Evolutionary conservation across 1,284 basidiomycete genomes (phyloP), one percentile per base, ranked within the genome.

Genomic region (Cerrena zonata): DNA sequence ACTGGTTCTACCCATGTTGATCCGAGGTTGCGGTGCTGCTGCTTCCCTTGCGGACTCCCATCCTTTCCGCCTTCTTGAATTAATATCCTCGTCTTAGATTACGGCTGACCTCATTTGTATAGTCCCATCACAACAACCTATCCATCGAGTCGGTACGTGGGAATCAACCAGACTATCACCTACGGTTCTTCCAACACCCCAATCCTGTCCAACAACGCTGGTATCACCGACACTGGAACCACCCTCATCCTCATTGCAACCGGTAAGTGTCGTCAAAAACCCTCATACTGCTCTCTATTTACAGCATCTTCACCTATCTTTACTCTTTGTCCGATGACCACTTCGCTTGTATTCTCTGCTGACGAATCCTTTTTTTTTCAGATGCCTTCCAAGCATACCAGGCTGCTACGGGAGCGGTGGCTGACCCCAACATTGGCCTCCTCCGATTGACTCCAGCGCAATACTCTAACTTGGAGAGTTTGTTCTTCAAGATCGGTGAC

Each of bases 221-320:
- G 64, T 11, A 66, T 66, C 48, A 50, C 59, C 11, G 62, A 64
- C 34, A 64, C 62, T 2, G 62, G 62, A 5, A 64, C 61, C 2
- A 64, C 67, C 1, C 63, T 75, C 26, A 50, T 74, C 10, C 58
- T 68, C 24, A 51, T 75, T 13, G 62, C 71, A 4, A 60, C 65
- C 2, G 59, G 70, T 69, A 48, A 1, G 56, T 40, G 53, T 57
- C 30, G n/a, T n/a, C n/a, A n/a, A n/a, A n/a, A n/a, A n/a, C n/a
- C n/a, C n/a, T n/a, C n/a, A n/a, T n/a, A n/a, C n/a, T n/a, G n/a
- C n/a, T n/a, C n/a, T n/a, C n/a, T n/a, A n/a, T n/a, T n/a, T n/a
- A n/a, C n/a, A n/a, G n/a, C n/a, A n/a, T n/a, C n/a, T n/a, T n/a
- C n/a, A n/a, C n/a, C n/a, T n/a, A n/a, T n/a, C n/a, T n/a, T n/a